Evolutionary conservation across 202 grass and related monocot genomes (phyloP), one percentile per base, ranked within the genome.

Genomic region (Brachypodium distachyon): DNA sequence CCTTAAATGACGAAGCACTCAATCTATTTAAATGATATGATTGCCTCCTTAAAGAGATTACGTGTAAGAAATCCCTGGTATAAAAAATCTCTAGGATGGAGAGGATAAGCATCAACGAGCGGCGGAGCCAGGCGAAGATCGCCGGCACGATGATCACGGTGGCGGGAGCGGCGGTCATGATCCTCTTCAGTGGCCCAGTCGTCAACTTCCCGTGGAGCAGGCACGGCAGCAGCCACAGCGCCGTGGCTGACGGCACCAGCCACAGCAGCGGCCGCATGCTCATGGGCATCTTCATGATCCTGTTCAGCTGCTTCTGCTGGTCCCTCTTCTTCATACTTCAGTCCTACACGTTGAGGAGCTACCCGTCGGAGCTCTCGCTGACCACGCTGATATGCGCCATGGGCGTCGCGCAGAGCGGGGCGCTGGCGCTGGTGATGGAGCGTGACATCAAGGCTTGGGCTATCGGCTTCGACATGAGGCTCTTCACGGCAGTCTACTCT

Each of bases 281-380:
- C 73, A 72, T 78, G 75, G 94, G 94, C 25, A 87, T 81, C 9
- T 55, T 97, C 63, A 94, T 97, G 94, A 80, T 97, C 14, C 4
- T 97, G 39, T 64, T 85, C 40, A 91, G 94, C 67, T 91, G 84
- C 86, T 91, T 94, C 63, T 88, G 86, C 62, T 97, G 94, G 91
- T 89, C 94, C 12, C 72, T 61, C 39, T 97, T 97, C 84, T 97
- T 92, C 88, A 78, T 97, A 22, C 44, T 84, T 36, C 78, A 97
- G 94, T 89, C 94, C 23, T 71, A 87, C 61, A 97, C 94, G 7
- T 29, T 97, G 72, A 85, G 77, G 21, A 78, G 59, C 1, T 97
- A 91, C 52, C 90, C 94, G 4, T 83, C 84, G 4, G 94, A 90
- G 72, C 83, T 97, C n/a, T 85, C 91, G 12, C 44, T 94, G 41